A percentile compares a stretch with the other conserved stretches of the same genome.
These are phyloP conservation scores for Ettlia oleoabundans DNA, from an alignment of 139 green algal genomes.

Conservation along the genomic window DNA sequence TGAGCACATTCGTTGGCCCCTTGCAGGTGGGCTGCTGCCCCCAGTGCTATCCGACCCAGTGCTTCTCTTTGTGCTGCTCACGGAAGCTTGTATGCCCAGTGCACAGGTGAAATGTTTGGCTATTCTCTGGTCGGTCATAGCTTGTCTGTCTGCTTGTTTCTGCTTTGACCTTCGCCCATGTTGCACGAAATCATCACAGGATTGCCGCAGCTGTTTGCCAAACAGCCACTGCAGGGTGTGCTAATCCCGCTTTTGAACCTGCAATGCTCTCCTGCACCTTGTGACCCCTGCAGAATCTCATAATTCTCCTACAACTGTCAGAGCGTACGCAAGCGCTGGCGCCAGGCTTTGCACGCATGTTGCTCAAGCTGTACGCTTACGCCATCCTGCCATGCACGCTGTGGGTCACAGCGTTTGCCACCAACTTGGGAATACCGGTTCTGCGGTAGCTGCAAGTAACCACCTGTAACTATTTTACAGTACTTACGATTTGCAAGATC, in stretches of 20 bases:
- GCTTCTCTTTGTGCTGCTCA: conserved; percentile 53
- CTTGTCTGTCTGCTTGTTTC: no score
- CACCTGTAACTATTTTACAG: no score
- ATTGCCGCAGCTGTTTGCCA: no score
- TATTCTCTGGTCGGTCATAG: not conserved
- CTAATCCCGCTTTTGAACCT: no score
- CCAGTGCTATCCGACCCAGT: conserved; percentile 47
- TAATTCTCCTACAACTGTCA: conserved; percentile 63
- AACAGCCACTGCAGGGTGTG: no score
- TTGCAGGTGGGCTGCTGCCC: conserved; percentile 30
- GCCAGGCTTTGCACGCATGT: conserved; percentile 45
- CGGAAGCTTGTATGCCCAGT: conserved; percentile 65
- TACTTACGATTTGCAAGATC: no score
- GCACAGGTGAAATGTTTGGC: conserved; percentile 44
- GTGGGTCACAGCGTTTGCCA: conserved; percentile 67
- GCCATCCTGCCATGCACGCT: conserved; percentile 38
- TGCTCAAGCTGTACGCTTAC: conserved; percentile 64
- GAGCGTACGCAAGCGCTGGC: conserved; percentile 46
- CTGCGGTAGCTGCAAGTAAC: not conserved
- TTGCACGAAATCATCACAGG: no score
- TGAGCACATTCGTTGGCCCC: no score
- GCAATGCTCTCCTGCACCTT: no score
- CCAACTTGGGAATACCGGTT: conserved; percentile 41
- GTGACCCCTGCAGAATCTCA: conserved; percentile 52
- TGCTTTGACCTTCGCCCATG: no score